Evolutionary conservation across 2,329 filamentous ascomycete species (phyloP).

Genomic region (Microcera coccophila): DNA sequence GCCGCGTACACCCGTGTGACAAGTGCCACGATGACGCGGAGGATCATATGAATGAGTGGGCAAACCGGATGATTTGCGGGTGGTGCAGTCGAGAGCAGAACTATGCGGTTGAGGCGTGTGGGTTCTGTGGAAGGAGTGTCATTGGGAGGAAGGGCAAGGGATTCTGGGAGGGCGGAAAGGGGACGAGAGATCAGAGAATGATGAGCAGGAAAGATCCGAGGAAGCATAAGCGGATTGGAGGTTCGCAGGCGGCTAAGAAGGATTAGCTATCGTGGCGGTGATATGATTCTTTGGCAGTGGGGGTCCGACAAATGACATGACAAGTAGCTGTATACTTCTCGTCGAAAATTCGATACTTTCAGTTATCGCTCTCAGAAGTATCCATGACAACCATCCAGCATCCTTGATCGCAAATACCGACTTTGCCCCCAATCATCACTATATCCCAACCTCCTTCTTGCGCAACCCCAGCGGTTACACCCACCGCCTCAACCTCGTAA

Average conservation of each 20-base stretch:
- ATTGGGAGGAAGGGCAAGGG: slow-evolving; percentile 63
- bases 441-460: not conserved
- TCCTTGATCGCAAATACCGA: no score
- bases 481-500: not conserved
- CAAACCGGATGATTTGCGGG: slow-evolving; percentile 78
- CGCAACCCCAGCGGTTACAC: not conserved
- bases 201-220: slow-evolving; percentile 76
- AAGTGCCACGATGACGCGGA: slow-evolving; percentile 70
- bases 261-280: slow-evolving; percentile 2
- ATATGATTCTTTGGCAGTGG: not conserved
- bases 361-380: not conserved
- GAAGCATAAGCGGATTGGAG: slow-evolving; percentile 62
- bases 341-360: not conserved
- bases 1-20: slow-evolving; percentile 57
- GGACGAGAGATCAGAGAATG: slow-evolving; percentile 64
- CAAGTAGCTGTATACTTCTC: not conserved
- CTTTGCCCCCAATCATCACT: not conserved
- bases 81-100: slow-evolving; percentile 78
- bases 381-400: not conserved
- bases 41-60: slow-evolving; percentile 75
- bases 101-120: slow-evolving; percentile 72
- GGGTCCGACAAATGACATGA: no score
- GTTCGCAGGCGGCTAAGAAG: slow-evolving; percentile 18
- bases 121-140: slow-evolving; percentile 66
- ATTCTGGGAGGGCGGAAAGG: slow-evolving; percentile 86